Evolutionary conservation across 768 basidiomycete genomes (phyloP).

Genomic region (Boletus tomentosulus): DNA sequence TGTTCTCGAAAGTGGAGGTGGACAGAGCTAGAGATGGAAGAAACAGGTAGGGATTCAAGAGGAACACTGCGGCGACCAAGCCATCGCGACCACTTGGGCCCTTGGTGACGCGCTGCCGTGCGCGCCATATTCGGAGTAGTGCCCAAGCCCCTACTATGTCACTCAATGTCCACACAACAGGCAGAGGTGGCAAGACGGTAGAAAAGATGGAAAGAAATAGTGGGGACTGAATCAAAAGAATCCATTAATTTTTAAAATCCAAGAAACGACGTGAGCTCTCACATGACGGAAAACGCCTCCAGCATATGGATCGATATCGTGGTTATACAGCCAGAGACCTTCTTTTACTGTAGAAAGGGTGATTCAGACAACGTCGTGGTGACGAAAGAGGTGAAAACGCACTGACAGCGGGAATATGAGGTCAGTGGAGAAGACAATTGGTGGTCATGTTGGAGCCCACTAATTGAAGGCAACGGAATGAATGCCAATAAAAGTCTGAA

Average conservation of each 20-base stretch:
- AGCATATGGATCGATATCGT: conserved; percentile 82
- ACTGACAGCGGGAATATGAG: conserved; percentile 71
- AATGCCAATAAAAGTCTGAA: conserved; percentile 52
- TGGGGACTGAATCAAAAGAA: conserved; percentile 56
- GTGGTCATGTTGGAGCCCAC: conserved; percentile 58
- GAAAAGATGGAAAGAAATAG: conserved; percentile 75
- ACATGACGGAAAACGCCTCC: conserved; percentile 88
- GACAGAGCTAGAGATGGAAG: conserved; percentile 78
- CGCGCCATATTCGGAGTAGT: conserved; percentile 63
- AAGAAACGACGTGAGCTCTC: conserved; percentile 24
- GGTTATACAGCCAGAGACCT: conserved; percentile 75
- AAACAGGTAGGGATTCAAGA: conserved; percentile 86
- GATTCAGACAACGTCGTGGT: neutral
- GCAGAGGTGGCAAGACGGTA: conserved; percentile 56
- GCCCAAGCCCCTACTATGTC: conserved; percentile 70
- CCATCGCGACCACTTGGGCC: conserved; percentile 45
- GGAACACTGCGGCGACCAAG: conserved; percentile 63
- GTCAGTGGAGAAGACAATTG: conserved; percentile 81
- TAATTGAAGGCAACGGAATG: conserved; percentile 41
- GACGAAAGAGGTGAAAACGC: neutral
- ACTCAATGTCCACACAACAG: conserved; percentile 63
- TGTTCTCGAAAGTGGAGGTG: conserved; percentile 79
- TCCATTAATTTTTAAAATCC: neutral
- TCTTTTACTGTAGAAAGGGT: conserved; percentile 63
- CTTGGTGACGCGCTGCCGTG: conserved; percentile 48